Percentiles rank a stretch among this genome's conserved stretches.
These are phyloP conservation scores for Ajuga chamaepitys DNA, from an alignment of 257 asterid genomes.

Conservation along the genomic window DNA sequence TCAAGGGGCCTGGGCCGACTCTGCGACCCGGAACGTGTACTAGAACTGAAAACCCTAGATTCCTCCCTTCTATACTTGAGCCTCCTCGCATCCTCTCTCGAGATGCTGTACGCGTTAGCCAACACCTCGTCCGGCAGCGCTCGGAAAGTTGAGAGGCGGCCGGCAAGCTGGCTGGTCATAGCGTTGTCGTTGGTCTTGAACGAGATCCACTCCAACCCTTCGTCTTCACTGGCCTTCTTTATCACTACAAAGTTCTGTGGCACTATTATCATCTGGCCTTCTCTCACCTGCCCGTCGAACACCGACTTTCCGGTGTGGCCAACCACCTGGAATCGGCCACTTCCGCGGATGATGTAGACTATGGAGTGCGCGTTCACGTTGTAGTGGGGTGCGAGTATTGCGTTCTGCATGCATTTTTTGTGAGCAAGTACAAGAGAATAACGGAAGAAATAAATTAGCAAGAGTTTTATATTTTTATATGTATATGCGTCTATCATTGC, in stretches of 20 bases:
- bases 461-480: too few species aligned
- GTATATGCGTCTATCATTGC: too few species aligned
- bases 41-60: slow-evolving; percentile 23
- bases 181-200: slow-evolving; percentile 61
- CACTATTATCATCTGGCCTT: slow-evolving; percentile 45
- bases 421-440: too few species aligned
- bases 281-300: slow-evolving; percentile 42
- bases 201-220: slow-evolving; percentile 52
- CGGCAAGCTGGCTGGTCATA: slow-evolving; percentile 31
- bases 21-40: slow-evolving; percentile 8
- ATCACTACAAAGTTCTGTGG: slow-evolving; percentile 48
- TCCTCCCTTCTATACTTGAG: slow-evolving; percentile 52
- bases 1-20: slow-evolving; percentile 23
- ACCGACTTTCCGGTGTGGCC: slow-evolving; percentile 30
- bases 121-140: slow-evolving; percentile 57
- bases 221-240: slow-evolving; percentile 35
- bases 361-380: slow-evolving; percentile 43
- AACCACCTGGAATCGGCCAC: slow-evolving; percentile 41
- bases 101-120: slow-evolving; percentile 29
- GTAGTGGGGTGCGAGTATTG: slow-evolving; percentile 47
- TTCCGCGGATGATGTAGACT: slow-evolving; percentile 39
- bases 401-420: slow-evolving; percentile 36
- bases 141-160: slow-evolving; percentile 37
- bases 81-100: slow-evolving; percentile 33
- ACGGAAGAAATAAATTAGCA: background rate